phyloP scores from a whole-genome alignment of 2,329 filamentous ascomycete species.

The Dothistroma pini region DNA sequence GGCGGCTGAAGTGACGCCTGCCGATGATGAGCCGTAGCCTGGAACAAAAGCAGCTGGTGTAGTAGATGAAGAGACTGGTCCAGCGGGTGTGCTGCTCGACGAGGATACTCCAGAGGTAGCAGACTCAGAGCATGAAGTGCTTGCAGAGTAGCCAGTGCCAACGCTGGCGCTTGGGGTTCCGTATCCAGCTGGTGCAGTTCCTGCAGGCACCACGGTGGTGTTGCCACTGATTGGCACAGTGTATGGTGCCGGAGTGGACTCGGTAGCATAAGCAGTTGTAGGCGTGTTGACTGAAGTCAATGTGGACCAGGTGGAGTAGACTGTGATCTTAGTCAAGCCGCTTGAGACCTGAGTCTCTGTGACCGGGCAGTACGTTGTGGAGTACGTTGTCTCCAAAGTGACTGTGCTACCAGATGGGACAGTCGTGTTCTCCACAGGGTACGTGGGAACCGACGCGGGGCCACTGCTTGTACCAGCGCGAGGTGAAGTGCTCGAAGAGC shows the following conservation, averaged over 20 bases:
- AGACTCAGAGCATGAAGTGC: background rate
- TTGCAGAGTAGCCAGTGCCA: conserved; percentile 1
- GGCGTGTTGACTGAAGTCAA: conserved; percentile 24
- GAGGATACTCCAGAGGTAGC: conserved; percentile 5
- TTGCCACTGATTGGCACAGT: conserved; percentile 1
- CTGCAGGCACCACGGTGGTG: conserved; percentile 4
- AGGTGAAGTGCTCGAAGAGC: background rate
- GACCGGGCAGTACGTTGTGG: conserved; percentile 14
- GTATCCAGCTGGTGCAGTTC: conserved; percentile 1
- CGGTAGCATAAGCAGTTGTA: background rate
- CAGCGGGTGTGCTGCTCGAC: background rate
- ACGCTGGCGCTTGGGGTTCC: background rate
- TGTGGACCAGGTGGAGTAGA: conserved; percentile 16
- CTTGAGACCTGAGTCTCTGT: conserved; percentile 13
- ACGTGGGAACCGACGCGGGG: background rate
- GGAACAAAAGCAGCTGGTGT: background rate
- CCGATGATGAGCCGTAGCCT: conserved; percentile 1
- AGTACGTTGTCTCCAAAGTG: conserved; percentile 12
- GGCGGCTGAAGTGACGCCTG: background rate
- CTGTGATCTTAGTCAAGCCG: conserved; percentile 13
- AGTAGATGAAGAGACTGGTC: background rate
- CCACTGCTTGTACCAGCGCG: background rate
- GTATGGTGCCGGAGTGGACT: background rate
- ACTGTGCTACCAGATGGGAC: conserved; percentile 10
- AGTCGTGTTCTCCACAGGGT: conserved; percentile 1